Conservation (phyloP, 331 rosid genomes). For the Phaseolus coccineus region DNA sequence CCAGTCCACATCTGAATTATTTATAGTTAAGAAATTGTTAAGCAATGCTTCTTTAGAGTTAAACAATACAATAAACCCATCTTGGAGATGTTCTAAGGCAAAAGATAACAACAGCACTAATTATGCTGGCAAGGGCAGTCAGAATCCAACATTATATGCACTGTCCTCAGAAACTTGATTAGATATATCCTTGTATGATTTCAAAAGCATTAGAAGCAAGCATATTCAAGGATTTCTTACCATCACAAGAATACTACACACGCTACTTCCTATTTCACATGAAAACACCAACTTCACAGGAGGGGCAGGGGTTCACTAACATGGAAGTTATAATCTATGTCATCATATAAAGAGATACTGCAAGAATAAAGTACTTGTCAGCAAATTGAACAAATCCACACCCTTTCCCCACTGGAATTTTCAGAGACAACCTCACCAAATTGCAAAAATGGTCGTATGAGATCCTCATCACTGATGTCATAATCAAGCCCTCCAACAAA, state of each 20-base stretch:
- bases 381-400: conserved; percentile 99
- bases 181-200: not conserved
- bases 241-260: conserved; percentile 33
- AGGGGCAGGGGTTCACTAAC: conserved; percentile 8
- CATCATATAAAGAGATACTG: conserved; percentile 18
- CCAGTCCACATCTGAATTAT: too few species aligned
- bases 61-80: too few species aligned
- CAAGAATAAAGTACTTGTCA: conserved; percentile 62
- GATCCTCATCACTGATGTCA: conserved; percentile 89
- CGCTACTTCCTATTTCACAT: conserved; percentile 7
- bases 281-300: not conserved
- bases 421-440: conserved; percentile 91
- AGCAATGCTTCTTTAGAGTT: too few species aligned
- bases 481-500: conserved; percentile 99
- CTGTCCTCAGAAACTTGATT: conserved; percentile 6
- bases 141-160: not conserved
- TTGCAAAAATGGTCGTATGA: conserved; percentile 84
- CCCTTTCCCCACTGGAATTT: conserved; percentile 94
- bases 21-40: too few species aligned
- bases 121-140: conserved; percentile 13
- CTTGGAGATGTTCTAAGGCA: not conserved
- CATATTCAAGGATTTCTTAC: conserved; percentile 23
- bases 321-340: conserved; percentile 31
- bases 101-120: conserved; percentile 1
- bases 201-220: conserved; percentile 6